Conservation (phyloP, 2,329 filamentous ascomycete species). For the Cercospora citrullina region DNA sequence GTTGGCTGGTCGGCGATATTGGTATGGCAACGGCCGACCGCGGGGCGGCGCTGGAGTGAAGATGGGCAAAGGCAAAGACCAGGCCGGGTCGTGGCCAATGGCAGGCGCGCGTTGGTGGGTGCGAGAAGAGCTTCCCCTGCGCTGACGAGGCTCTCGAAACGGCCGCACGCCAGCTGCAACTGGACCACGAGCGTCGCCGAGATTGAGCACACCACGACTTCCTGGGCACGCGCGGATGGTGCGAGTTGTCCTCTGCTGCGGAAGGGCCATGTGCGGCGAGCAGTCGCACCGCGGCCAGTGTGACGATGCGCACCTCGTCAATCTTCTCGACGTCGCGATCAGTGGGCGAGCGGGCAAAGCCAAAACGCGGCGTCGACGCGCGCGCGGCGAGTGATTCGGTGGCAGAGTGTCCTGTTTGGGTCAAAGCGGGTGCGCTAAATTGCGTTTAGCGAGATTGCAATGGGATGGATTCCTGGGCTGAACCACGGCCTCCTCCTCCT, state of each 20-base stretch:
- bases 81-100: background rate
- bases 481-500: background rate
- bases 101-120: background rate
- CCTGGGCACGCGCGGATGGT: background rate
- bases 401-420: background rate
- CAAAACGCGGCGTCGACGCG: background rate
- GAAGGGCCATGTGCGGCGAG: background rate
- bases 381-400: background rate
- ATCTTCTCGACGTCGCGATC: background rate
- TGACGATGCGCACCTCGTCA: background rate
- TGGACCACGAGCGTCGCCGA: background rate
- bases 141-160: background rate
- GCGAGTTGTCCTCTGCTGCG: background rate
- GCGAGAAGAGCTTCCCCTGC: background rate
- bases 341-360: background rate
- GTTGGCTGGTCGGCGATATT: background rate
- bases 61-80: background rate
- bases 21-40: background rate
- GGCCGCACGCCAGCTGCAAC: background rate
- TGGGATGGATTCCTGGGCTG: background rate
- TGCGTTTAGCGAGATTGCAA: constrained; percentile 2
- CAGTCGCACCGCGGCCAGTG: background rate
- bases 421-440: background rate
- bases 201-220: background rate
- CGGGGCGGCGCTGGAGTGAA: background rate